phyloP scores from a whole-genome alignment of 768 basidiomycete genomes.

The Gymnopilus junonius region DNA sequence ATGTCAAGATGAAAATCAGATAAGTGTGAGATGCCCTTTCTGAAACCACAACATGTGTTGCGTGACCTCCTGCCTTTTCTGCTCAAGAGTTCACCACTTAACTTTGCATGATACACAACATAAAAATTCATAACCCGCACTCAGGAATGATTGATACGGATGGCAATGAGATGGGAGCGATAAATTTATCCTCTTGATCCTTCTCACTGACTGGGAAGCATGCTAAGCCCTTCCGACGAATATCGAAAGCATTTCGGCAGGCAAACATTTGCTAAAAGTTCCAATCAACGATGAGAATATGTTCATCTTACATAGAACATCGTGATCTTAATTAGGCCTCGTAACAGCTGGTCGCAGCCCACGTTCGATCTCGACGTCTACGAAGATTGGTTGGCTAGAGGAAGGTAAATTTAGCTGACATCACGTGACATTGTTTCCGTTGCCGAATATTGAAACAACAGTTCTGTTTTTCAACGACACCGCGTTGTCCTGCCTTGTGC shows the following conservation, averaged over 20 bases:
- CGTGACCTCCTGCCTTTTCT: too few relatives aligned
- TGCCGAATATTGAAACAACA: neutral
- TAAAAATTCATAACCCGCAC: too few relatives aligned
- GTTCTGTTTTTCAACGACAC: neutral
- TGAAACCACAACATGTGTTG: too few relatives aligned
- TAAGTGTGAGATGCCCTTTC: too few relatives aligned
- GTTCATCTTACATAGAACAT: neutral
- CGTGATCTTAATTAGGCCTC: neutral
- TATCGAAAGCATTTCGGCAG: too few relatives aligned
- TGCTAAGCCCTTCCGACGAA: too few relatives aligned
- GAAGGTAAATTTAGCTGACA: neutral
- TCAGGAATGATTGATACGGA: too few relatives aligned
- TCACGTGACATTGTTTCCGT: neutral
- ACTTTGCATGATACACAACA: too few relatives aligned
- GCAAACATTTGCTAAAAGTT: neutral
- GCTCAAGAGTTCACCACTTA: too few relatives aligned
- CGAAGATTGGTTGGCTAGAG: neutral
- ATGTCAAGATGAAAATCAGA: too few relatives aligned
- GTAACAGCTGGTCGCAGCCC: neutral
- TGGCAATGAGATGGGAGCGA: too few relatives aligned
- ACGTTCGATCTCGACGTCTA: neutral
- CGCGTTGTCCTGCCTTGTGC: neutral
- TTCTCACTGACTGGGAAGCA: too few relatives aligned
- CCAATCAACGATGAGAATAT: neutral
- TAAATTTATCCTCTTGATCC: neutral